Evolutionary conservation across 495 filamentous ascomycete species (phyloP), one percentile per base, ranked within the genome.

Genomic region (Penicillium riverlandense): DNA sequence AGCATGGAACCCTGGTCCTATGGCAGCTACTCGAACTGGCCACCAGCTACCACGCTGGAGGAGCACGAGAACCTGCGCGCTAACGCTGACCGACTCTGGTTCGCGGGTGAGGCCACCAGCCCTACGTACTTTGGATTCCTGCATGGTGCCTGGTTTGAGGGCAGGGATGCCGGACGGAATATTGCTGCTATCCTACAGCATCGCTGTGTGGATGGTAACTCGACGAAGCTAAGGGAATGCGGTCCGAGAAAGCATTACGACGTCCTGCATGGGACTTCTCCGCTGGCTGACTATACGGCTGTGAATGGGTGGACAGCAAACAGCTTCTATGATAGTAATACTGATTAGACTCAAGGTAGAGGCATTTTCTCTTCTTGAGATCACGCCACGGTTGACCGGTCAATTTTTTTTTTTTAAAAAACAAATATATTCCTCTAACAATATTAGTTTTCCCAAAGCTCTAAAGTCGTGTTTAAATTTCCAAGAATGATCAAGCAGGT

Each of bases 1-100:
- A 82, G 71, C 30, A 65, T 59, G 1, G 72, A 76, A 49, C 76
- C 79, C 11, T 85, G 85, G 79, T 70, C 84, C 2, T 78, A 76
- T 37, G 85, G 85, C 6, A 79, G 74, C 40, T 90, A 88, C 58
- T 81, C 78, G 12, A 88, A 88, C 53, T 88, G 83, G 84, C 84
- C 85, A 0, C 61, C 75, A 0, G 78, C 79, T 4, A 78, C 77
- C 27, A 82, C 75, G 4, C 67, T 86, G 1, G 77, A 85, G 50
- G 78, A 71, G 61, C 85, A 89, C 54, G 78, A 88, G 57, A 87
- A 87, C 45, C 69, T 88, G 37, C 71, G 83, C 1, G 82, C 83
- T n/a, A 84, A 85, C 50, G 62, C 82, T 0, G 76, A 72, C 40
- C 59, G 77, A 4, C 55, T 89, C 13, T 86, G 72, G 63, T 89